Evolutionary conservation across 345 rosid species (phyloP).

Genomic region (Sonneratia caseolaris): DNA sequence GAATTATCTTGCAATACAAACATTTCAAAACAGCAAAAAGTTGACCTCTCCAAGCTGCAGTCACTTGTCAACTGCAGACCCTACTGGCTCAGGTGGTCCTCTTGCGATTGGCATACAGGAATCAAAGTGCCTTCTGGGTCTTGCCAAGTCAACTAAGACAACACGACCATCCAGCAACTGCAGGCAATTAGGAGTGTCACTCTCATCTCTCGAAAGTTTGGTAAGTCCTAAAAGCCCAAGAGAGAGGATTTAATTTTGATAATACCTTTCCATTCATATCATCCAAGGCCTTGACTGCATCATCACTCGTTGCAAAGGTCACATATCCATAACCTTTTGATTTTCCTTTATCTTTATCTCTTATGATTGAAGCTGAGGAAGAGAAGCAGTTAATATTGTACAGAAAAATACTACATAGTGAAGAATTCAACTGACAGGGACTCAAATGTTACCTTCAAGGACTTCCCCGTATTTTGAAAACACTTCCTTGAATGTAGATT

Average conservation of each 20-base stretch:
- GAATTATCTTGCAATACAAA: background rate
- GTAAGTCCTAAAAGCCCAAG: background rate
- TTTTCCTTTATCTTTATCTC: slow-evolving; percentile 27
- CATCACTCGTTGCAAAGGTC: slow-evolving; percentile 33
- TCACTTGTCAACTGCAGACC: slow-evolving; percentile 16
- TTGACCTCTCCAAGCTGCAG: background rate
- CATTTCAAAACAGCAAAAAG: background rate
- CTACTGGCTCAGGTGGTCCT: slow-evolving; percentile 6
- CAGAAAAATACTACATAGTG: background rate
- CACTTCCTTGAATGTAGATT: slow-evolving; percentile 27
- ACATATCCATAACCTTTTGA: slow-evolving; percentile 58
- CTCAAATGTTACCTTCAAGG: slow-evolving; percentile 27
- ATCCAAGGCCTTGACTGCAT: slow-evolving; percentile 38
- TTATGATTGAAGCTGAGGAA: slow-evolving; percentile 31
- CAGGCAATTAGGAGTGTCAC: slow-evolving; percentile 11
- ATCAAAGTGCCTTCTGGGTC: background rate
- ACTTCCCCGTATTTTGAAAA: slow-evolving; percentile 55
- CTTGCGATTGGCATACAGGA: slow-evolving; percentile 8
- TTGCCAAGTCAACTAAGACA: slow-evolving; percentile 28
- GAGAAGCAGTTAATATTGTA: background rate
- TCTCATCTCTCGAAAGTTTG: background rate
- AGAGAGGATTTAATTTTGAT: background rate
- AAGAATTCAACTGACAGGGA: background rate
- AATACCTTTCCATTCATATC: slow-evolving; percentile 51
- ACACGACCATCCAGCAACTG: slow-evolving; percentile 58